phyloP scores from a whole-genome alignment of 2,329 filamentous ascomycete genomes.

The Ophiostoma populinum region DNA sequence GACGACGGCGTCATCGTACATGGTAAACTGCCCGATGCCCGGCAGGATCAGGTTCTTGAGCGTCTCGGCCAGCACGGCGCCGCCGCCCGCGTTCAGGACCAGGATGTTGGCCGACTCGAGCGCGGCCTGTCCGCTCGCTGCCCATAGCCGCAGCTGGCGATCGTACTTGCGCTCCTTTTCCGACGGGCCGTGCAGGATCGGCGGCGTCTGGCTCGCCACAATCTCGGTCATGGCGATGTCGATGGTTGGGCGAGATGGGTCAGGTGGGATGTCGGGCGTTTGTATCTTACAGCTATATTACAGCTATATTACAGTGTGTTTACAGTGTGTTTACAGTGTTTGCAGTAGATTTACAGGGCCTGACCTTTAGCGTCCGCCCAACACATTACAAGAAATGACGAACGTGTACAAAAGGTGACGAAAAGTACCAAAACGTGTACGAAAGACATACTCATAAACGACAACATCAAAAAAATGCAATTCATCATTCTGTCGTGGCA shows the following conservation, averaged over 20 bases:
- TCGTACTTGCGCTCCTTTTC: conserved; percentile 71
- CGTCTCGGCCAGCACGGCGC: conserved; percentile 74
- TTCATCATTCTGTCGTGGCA: too few relatives aligned
- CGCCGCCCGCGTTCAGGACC: conserved; percentile 72
- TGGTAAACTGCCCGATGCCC: conserved; percentile 71
- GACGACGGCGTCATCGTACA: conserved; percentile 68
- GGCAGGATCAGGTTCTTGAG: conserved; percentile 96
- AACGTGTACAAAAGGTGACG: too few relatives aligned
- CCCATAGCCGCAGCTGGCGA: conserved; percentile 88
- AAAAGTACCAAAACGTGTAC: too few relatives aligned
- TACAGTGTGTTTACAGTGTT: too few relatives aligned
- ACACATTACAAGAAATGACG: too few relatives aligned
- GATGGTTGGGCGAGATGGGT: not conserved
- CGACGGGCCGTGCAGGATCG: conserved; percentile 33
- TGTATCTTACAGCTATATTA: not conserved
- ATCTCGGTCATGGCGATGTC: conserved; percentile 25
- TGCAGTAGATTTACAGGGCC: too few relatives aligned
- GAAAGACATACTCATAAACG: too few relatives aligned
- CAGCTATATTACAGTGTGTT: too few relatives aligned
- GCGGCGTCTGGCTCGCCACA: conserved; percentile 27
- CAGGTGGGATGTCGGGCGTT: not conserved
- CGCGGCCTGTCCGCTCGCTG: conserved; percentile 75
- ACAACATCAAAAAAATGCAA: too few relatives aligned
- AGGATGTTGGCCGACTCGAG: conserved; percentile 86
- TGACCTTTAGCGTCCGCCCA: too few relatives aligned